phyloP scores from a whole-genome alignment of 345 rosid genomes.

The Eucalyptus globulus region DNA sequence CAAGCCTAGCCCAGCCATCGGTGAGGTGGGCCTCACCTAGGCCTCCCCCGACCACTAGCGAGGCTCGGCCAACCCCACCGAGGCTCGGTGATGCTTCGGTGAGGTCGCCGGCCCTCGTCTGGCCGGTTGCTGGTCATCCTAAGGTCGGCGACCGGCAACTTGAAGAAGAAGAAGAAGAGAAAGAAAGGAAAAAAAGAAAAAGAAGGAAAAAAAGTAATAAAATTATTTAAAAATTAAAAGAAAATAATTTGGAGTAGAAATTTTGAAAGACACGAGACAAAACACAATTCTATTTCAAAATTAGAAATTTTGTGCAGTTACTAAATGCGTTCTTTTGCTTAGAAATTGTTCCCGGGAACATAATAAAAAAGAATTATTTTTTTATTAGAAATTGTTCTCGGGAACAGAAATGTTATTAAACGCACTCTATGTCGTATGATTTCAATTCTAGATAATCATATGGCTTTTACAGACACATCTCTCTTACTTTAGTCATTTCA shows the following conservation, averaged over 20 bases:
- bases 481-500: not conserved
- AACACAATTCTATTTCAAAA: fast-evolving
- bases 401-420: fast-evolving
- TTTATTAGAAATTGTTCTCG: fast-evolving
- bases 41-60: fast-evolving
- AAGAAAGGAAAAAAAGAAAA: too few species aligned
- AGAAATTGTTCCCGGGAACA: fast-evolving
- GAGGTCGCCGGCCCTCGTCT: fast-evolving
- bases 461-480: not conserved
- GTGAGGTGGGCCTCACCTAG: fast-evolving
- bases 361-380: fast-evolving
- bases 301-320: fast-evolving
- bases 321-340: fast-evolving
- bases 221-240: too few species aligned
- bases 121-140: fast-evolving
- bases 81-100: fast-evolving
- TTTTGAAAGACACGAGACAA: fast-evolving
- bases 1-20: fast-evolving
- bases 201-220: fast-evolving
- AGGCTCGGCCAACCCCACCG: too few species aligned
- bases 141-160: fast-evolving
- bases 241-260: too few species aligned
- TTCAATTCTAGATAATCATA: not conserved
- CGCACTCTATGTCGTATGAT: fast-evolving
- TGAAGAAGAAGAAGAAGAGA: too few species aligned